Conservation (phyloP, 805 yeast genomes). For the Lipomyces lipofer region DNA sequence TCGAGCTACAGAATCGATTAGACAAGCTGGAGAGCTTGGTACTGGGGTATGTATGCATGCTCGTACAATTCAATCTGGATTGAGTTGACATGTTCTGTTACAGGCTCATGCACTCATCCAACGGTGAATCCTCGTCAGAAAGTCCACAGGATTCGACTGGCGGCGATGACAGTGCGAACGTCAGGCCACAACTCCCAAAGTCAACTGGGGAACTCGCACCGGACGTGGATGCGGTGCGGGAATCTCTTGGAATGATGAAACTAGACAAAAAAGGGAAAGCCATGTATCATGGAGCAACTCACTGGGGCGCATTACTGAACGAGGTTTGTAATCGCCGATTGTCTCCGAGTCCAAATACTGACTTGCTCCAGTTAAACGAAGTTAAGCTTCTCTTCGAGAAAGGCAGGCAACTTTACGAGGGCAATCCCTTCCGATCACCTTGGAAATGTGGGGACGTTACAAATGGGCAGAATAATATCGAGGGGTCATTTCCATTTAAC, state of each 20-base stretch:
- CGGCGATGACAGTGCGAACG: conserved; percentile 5
- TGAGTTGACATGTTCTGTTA: not conserved
- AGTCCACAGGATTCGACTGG: conserved; percentile 20
- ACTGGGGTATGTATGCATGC: conserved; percentile 24
- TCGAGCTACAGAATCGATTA: conserved; percentile 35
- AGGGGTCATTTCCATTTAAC: conserved; percentile 23
- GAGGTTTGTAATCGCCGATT: conserved; percentile 36
- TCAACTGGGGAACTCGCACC: conserved; percentile 16
- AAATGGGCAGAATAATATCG: not conserved
- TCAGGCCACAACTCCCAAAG: not conserved
- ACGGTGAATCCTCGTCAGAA: conserved; percentile 19
- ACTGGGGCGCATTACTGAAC: conserved; percentile 39
- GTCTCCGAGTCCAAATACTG: too few relatives aligned
- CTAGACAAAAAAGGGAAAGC: conserved; percentile 39
- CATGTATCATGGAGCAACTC: conserved; percentile 41
- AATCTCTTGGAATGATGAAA: conserved; percentile 41
- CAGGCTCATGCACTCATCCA: conserved; percentile 22
- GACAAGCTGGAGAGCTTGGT: conserved; percentile 38
- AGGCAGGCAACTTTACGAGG: conserved; percentile 9
- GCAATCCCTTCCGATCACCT: not conserved
- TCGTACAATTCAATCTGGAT: not conserved
- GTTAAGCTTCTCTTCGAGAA: conserved; percentile 26
- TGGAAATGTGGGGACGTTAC: too few relatives aligned
- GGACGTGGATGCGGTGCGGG: conserved; percentile 33
- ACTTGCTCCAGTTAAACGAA: conserved; percentile 32